phyloP scores from a whole-genome alignment of 768 basidiomycete species.

The Polyporus arcularius region DNA sequence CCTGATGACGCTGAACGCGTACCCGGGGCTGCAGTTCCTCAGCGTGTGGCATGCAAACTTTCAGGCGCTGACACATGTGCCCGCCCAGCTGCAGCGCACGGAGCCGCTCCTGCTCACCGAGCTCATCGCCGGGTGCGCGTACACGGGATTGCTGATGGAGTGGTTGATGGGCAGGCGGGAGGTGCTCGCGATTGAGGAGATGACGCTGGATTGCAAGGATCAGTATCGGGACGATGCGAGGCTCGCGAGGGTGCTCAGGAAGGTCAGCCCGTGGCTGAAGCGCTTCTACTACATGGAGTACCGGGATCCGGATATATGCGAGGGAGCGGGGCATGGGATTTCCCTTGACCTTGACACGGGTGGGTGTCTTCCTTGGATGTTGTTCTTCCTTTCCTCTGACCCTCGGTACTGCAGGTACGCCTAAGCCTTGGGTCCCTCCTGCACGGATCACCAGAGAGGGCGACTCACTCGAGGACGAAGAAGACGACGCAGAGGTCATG shows the following conservation, averaged over 20 bases:
- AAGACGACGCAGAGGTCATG: background rate
- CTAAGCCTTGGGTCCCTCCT: background rate
- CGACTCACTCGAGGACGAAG: background rate
- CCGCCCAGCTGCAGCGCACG: background rate
- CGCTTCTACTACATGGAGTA: background rate
- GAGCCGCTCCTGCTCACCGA: slow-evolving; percentile 8
- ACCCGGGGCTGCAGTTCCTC: slow-evolving; percentile 6
- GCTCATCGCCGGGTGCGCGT: background rate
- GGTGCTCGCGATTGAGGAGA: background rate
- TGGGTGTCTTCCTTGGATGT: background rate
- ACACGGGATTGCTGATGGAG: slow-evolving; percentile 3
- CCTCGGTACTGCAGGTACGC: no score
- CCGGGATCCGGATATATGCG: background rate
- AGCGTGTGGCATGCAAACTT: slow-evolving; percentile 1
- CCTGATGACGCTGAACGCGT: slow-evolving; percentile 14
- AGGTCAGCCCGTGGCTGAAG: slow-evolving; percentile 5
- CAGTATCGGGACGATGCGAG: slow-evolving; percentile 3
- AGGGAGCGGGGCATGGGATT: background rate
- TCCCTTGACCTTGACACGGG: background rate
- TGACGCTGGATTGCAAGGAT: background rate
- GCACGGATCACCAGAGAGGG: background rate
- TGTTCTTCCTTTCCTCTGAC: no score
- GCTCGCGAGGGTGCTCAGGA: slow-evolving; percentile 3
- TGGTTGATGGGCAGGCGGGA: slow-evolving; percentile 1
- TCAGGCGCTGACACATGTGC: slow-evolving; percentile 2